phyloP scores from a whole-genome alignment of 768 basidiomycete genomes.

The Podaxis sp. region DNA sequence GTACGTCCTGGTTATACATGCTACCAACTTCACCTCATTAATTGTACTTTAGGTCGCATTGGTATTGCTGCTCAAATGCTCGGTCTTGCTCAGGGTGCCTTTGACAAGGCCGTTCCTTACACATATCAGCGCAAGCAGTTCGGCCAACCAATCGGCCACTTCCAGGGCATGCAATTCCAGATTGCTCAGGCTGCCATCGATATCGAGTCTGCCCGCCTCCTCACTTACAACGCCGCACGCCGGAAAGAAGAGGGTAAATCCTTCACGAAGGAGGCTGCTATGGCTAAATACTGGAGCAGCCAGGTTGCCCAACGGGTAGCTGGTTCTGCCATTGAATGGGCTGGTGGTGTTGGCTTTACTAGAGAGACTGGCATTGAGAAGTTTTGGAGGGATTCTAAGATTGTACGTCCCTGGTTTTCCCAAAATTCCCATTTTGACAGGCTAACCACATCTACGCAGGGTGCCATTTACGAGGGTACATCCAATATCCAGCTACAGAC shows the following conservation, averaged over 20 bases:
- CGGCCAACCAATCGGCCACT: slow-evolving; percentile 88
- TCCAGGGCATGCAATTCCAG: slow-evolving; percentile 96
- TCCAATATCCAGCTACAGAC: slow-evolving; percentile 99
- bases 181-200: slow-evolving; percentile 88
- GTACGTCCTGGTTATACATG: slow-evolving; percentile 25
- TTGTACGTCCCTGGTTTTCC: slow-evolving; percentile 50
- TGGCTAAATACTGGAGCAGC: slow-evolving; percentile 95
- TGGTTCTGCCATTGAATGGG: slow-evolving; percentile 94
- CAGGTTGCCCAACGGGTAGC: slow-evolving; percentile 86
- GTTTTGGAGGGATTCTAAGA: slow-evolving; percentile 95
- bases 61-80: slow-evolving; percentile 99
- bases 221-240: slow-evolving; percentile 96
- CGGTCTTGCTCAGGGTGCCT: slow-evolving; percentile 95
- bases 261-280: slow-evolving; percentile 94
- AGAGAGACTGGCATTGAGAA: slow-evolving; percentile 96
- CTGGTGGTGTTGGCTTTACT: slow-evolving; percentile 90
- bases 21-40: background rate
- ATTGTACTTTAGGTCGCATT: slow-evolving; percentile 63
- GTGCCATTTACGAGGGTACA: slow-evolving; percentile 92
- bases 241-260: slow-evolving; percentile 86
- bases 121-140: slow-evolving; percentile 95
- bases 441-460: slow-evolving; percentile 41
- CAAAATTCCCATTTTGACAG: background rate
- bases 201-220: slow-evolving; percentile 84
- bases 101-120: slow-evolving; percentile 93